phyloP scores from a whole-genome alignment of 1,284 basidiomycete genomes.

The Lentinus polychrous region DNA sequence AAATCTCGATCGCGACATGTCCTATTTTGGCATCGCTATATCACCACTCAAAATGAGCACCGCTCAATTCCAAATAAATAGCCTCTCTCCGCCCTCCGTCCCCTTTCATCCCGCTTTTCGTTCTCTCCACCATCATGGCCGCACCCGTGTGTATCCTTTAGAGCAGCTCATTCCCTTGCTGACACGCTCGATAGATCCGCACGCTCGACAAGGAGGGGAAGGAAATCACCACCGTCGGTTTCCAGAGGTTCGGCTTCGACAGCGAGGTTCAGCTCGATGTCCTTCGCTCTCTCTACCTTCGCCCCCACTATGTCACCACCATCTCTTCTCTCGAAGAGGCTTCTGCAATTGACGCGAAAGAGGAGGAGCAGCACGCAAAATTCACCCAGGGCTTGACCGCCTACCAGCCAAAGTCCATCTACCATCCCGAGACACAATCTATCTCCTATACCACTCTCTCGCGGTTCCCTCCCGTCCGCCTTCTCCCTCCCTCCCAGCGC shows the following conservation, averaged over 20 bases:
- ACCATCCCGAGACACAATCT: conserved; percentile 66
- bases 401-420: conserved; percentile 82
- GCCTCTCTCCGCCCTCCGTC: too few relatives aligned
- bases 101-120: too few relatives aligned
- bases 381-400: conserved; percentile 45
- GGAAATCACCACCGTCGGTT: conserved; percentile 76
- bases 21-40: not conserved
- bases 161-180: conserved; percentile 4
- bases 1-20: conserved; percentile 2
- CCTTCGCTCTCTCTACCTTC: conserved; percentile 81
- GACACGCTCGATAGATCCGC: conserved; percentile 35
- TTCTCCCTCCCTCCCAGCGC: conserved; percentile 70
- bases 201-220: conserved; percentile 67
- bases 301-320: conserved; percentile 66
- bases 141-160: too few relatives aligned
- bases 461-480: conserved; percentile 86
- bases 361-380: conserved; percentile 41
- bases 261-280: conserved; percentile 73
- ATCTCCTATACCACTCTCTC: conserved; percentile 90
- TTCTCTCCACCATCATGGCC: too few relatives aligned
- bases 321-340: conserved; percentile 31
- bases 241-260: conserved; percentile 83
- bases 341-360: conserved; percentile 33
- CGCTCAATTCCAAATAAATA: too few relatives aligned
- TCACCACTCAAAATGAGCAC: not conserved